Base-by-base conservation (phyloP, 371 early-diverging fungal genomes). In the Mortierella sp. region DNA sequence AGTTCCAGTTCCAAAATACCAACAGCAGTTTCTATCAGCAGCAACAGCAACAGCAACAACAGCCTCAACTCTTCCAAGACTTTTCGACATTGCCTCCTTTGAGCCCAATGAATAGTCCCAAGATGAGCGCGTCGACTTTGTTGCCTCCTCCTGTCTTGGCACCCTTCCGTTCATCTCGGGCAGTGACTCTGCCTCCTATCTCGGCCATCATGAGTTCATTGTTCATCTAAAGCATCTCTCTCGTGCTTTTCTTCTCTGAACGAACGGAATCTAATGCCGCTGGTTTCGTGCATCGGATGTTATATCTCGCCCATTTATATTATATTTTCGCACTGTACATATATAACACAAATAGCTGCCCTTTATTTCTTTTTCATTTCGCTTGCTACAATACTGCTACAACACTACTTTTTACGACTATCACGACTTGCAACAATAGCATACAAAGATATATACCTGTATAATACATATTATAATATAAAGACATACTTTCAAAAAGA, bases 151-250 rank as follows among this genome's bases (percentile, higher is more conserved):
- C 83, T 26, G 73, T 73, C 54, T 55, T 81, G 67, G 76, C 83
- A 5, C 83, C 83, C 43, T 81, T 81, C 77, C 81, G 81, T 26
- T 62, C 83, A 39, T 47, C 66, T 5, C 83, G 76, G 51, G 62
- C 55, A 12, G 83, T 81, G 55, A 81, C 83, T 26, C 60, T 81
- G 73, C 83, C 83, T 59, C 83, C 83, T 22, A 76, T 81, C 73
- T 81, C 83, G 61, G 52, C 76, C 43, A 81, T 81, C 67, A 81
- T 81, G 83, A 81, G 55, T 69, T 67, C 76, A 16, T 60, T 81
- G 70, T 81, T 75, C 70, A 62, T 72, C 58, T 75, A 68, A 67
- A 24, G 2, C n/a, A 45, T 65, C 16, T 30, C 37, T 6, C 24
- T 32, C 65, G 6, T 52, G n/a, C 67, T 58, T 55, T 20, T 57